Conservation (phyloP, 129 eudicot genomes). For the Ambrosia trifida region DNA sequence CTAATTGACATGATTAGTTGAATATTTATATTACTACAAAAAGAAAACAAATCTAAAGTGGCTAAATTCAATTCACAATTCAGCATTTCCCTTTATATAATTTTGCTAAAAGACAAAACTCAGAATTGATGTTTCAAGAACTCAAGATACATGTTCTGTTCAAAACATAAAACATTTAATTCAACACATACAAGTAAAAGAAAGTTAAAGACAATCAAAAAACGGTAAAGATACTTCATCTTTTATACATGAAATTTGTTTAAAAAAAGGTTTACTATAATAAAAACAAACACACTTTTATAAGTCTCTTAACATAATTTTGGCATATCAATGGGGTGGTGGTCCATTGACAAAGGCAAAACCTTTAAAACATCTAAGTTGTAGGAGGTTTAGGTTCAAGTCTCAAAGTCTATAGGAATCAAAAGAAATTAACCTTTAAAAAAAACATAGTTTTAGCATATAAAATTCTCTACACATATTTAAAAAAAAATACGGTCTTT, state of each 20-base stretch:
- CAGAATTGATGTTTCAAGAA: not conserved
- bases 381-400: no score
- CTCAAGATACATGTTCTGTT: not conserved
- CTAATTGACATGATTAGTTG: constrained; percentile 43
- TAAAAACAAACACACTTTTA: not conserved
- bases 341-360: no score
- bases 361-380: no score
- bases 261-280: not conserved
- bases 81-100: constrained; percentile 11
- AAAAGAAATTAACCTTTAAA: no score
- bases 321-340: no score
- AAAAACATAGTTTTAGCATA: not conserved
- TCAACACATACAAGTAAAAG: not conserved
- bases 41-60: constrained; percentile 36
- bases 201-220: not conserved
- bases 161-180: not conserved
- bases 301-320: not conserved
- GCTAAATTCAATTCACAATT: constrained; percentile 55
- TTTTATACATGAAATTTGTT: no score
- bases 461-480: no score
- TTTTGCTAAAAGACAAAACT: constrained; percentile 26
- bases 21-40: constrained; percentile 22
- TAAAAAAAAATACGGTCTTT: no score
- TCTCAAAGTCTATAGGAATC: no score
- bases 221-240: no score